Evolutionary conservation across 768 basidiomycete species (phyloP).

Genomic region (Rhodotorula kratochvilovae): DNA sequence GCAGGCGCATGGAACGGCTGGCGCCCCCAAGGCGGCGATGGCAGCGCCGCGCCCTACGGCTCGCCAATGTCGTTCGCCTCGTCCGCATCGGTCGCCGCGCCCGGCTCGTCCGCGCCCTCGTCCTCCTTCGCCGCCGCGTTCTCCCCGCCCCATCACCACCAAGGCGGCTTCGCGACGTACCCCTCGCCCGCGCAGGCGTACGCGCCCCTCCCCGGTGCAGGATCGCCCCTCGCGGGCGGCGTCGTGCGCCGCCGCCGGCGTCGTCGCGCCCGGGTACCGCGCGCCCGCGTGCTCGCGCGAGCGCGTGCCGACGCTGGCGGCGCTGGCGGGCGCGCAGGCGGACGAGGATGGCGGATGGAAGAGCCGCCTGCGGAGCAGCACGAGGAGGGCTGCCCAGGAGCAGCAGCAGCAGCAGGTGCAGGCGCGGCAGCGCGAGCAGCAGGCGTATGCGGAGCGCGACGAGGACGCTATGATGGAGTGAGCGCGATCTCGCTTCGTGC

Average conservation of each 20-base stretch:
- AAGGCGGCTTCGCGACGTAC: not conserved
- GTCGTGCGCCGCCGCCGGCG: not conserved
- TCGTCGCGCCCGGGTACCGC: not conserved
- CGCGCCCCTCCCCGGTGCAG: not conserved
- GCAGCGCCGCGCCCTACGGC: conserved; percentile 1
- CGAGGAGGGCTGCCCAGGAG: not conserved
- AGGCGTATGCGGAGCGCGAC: not conserved
- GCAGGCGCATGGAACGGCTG: conserved; percentile 10
- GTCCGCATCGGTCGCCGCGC: no score
- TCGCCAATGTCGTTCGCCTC: conserved; percentile 18
- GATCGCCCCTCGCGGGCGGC: not conserved
- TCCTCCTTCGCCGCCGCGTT: not conserved
- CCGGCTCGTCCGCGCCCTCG: not conserved
- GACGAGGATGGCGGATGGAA: not conserved
- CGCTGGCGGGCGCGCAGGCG: not conserved
- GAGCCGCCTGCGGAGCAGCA: not conserved
- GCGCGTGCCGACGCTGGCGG: not conserved
- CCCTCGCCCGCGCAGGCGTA: not conserved
- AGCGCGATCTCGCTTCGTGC: no score
- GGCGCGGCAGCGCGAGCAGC: not conserved
- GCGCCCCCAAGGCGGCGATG: not conserved
- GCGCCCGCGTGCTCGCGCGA: conserved; percentile 11
- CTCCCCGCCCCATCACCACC: not conserved
- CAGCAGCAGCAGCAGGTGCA: conserved; percentile 2
- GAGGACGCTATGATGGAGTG: conserved; percentile 17